Evolutionary conservation across 352 stramenopile species (phyloP), one percentile per base, ranked within the genome.

Genomic region (Globisporangium paddicum): DNA sequence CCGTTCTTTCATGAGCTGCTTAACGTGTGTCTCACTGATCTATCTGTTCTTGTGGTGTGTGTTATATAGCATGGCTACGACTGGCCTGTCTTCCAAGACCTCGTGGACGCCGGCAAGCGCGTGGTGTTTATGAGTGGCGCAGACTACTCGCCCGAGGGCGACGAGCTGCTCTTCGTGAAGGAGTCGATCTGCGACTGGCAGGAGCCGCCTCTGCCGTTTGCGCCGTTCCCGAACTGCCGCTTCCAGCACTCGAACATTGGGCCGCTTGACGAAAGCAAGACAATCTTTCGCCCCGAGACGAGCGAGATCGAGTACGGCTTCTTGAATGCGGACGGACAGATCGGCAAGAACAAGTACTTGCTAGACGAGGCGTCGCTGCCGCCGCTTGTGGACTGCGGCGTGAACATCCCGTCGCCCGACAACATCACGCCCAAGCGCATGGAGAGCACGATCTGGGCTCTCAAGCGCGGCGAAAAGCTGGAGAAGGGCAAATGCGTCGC

Each of bases 301-400:
- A 94, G 85, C 46, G 85, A 94, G 58, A 94, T 94, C 35, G 75
- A 89, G 59, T 93, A 93, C 25, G 85, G 69, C 0, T 89, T 93
- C 55, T 63, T 94, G 28, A 94, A 94, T 55, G 82, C 85, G 3
- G 73, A 85, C 56, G 85, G 85, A 10, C 70, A 90, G 37, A 50
- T 94, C 28, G 85, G 85, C 18, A 64, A 47, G 13, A 91, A 94
- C 64, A 66, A 77, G 40, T 69, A 89, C 56, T 54, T 94, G 41
- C 57, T 94, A 21, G 71, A 91, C 47, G 82, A 94, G 35, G 68
- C 75, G 28, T 72, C 75, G 30, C 67, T 94, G 41, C 85, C 85
- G 14, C 69, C 71, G 13, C 56, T 92, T 58, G 58, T 82, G 35
- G 65, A 87, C 30, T 94, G 85, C 51, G 82, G 80, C 0, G 82